Percentiles rank a stretch among this genome's conserved stretches.
Conservation (phyloP, 2,329 filamentous ascomycete genomes). For the Fusarium equiseti region DNA sequence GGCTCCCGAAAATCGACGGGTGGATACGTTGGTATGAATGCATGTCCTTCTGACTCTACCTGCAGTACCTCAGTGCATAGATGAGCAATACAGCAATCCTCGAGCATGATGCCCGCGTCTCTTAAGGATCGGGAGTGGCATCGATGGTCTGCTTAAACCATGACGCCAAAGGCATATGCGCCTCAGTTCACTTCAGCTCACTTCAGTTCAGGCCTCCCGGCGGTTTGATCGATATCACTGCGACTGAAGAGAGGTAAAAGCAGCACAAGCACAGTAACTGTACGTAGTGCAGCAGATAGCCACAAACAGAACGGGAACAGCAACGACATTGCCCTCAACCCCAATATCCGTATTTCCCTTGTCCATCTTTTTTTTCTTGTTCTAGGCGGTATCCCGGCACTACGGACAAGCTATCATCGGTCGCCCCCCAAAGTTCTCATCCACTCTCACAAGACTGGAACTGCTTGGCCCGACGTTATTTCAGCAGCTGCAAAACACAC, state of each 20-base stretch:
- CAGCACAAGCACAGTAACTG: not conserved
- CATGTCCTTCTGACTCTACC: conserved; percentile 40
- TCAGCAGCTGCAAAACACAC: conserved; percentile 37
- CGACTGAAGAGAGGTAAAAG: not conserved
- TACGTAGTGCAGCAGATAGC: conserved; percentile 21
- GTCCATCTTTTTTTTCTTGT: not conserved
- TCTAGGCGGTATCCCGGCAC: conserved; percentile 32
- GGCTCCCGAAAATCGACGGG: conserved; percentile 40
- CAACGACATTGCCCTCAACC: conserved; percentile 29
- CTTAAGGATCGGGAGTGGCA: conserved; percentile 26
- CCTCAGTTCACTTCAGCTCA: conserved; percentile 17
- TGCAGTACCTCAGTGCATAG: conserved; percentile 15
- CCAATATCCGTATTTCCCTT: conserved; percentile 8
- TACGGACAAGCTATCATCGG: conserved; percentile 41
- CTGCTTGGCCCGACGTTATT: conserved; percentile 27
- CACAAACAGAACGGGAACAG: conserved; percentile 19
- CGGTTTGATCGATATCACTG: conserved; percentile 3
- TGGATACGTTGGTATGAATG: conserved; percentile 30
- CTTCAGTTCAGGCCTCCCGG: conserved; percentile 23
- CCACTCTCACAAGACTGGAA: conserved; percentile 24
- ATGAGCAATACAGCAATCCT: conserved; percentile 27
- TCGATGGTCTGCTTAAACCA: conserved; percentile 7
- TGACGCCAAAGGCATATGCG: conserved; percentile 16
- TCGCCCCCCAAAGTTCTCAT: conserved; percentile 33
- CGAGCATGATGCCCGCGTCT: conserved; percentile 8